Conservation (phyloP, 805 yeast genomes). For the Spathaspora sp. region DNA sequence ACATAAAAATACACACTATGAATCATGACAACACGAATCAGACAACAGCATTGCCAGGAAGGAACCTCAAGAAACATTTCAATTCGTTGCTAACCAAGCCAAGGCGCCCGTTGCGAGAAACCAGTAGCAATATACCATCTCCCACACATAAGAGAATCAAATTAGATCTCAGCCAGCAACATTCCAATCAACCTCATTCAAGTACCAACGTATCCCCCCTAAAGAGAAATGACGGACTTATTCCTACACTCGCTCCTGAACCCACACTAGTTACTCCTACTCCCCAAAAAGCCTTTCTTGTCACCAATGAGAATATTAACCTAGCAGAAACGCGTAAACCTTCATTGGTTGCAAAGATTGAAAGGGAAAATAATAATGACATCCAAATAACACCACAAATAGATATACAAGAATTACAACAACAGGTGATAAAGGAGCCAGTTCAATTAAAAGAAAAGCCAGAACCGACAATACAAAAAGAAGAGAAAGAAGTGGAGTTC, state of each 20-base stretch:
- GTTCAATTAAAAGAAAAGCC: background rate
- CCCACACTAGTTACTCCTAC: background rate
- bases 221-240: background rate
- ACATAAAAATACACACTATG: background rate
- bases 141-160: constrained; percentile 32
- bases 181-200: background rate
- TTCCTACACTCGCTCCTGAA: background rate
- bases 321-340: background rate
- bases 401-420: background rate
- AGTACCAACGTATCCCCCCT: background rate
- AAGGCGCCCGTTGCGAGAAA: constrained; percentile 37
- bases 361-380: background rate
- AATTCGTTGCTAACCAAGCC: constrained; percentile 9
- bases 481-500: background rate
- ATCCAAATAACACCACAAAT: background rate
- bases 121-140: constrained; percentile 36
- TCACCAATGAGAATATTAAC: background rate
- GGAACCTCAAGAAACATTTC: constrained; percentile 6
- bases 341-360: background rate
- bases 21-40: background rate
- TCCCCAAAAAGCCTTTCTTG: background rate
- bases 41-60: constrained; percentile 4
- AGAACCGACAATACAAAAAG: background rate
- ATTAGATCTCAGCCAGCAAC: constrained; percentile 7
- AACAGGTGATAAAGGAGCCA: background rate